Base-by-base conservation (phyloP, 2,329 filamentous ascomycete genomes). In the Cladophialophora bantiana region DNA sequence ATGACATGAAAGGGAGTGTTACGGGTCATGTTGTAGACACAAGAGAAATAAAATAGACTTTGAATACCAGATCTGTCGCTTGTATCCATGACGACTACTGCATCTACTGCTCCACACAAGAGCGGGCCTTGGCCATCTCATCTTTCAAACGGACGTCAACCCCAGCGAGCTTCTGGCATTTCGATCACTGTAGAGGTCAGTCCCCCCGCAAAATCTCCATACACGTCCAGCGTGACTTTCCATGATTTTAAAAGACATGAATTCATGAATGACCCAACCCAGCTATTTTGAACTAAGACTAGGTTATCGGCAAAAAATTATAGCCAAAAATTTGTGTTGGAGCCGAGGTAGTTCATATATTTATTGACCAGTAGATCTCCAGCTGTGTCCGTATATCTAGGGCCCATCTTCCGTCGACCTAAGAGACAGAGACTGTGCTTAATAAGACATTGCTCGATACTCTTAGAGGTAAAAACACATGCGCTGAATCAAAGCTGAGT, bases 21-120 rank as follows among this genome's bases (percentile, higher is more conserved):
- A 50, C 2, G 45, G 40, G 18, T 50, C 9, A 26, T 26, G 45
- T 31, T 4, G 9, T 26, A 15, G 10, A 26, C 26, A 26, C 26
- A 26, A 26, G 45, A 50, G 45, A 50, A 50, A 50, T 50, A 50
- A 50, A 50, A 50, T 50, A 26, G 20, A 50, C 45, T 31, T 50
- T 42, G 13, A n/a, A 15, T 12, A 20, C 20, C 20, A 26, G 45
- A 50, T 50, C 45, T 50, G 45, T 26, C 45, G 26, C 45, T 20
- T 50, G 45, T 5, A 50, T 50, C 45, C 9, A 50, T 50, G 45
- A 50, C 45, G 45, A 18, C 45, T 12, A 50, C 45, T 4, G 20
- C 2, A 7, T 42, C 40, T 26, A 2, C 26, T 26, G 26, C 26
- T 26, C 26, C 26, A 26, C 3, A 26, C 26, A 26, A 26, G 38